A percentile compares a stretch with the other conserved stretches of the same genome.
These are phyloP conservation scores for Curvularia hawaiiensis DNA, from an alignment of 2,329 filamentous ascomycete species.

Conservation along the genomic window DNA sequence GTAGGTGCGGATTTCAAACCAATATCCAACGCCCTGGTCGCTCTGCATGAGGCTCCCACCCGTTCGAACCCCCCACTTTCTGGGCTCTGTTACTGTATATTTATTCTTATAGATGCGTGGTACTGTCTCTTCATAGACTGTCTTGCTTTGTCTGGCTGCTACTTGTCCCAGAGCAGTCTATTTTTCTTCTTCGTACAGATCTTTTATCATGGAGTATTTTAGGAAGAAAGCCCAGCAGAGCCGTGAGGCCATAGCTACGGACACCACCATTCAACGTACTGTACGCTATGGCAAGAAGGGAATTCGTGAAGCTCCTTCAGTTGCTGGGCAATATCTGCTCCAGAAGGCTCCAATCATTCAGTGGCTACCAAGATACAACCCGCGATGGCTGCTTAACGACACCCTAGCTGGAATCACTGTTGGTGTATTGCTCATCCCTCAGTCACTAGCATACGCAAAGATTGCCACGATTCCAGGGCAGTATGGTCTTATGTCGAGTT, in stretches of 20 bases:
- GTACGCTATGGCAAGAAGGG: slow-evolving; percentile 40
- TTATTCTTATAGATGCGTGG: slow-evolving; percentile 2
- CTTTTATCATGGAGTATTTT: slow-evolving; percentile 31
- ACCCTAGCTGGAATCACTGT: slow-evolving; percentile 69
- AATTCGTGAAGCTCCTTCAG: slow-evolving; percentile 55
- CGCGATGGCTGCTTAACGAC: slow-evolving; percentile 66
- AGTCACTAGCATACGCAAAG: slow-evolving; percentile 97
- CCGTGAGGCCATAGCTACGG: slow-evolving; percentile 28
- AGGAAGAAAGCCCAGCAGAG: slow-evolving; percentile 21
- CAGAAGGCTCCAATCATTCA: slow-evolving; percentile 67
- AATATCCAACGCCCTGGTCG: slow-evolving; percentile 7
- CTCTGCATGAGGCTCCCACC: slow-evolving; percentile 6
- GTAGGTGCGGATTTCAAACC: slow-evolving; percentile 22
- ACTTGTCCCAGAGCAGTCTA: not conserved
- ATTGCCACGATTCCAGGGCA: slow-evolving; percentile 84
- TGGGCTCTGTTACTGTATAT: slow-evolving; percentile 10
- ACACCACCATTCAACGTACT: slow-evolving; percentile 37
- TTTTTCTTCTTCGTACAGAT: not conserved
- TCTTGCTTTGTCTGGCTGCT: not conserved
- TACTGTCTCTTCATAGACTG: not conserved
- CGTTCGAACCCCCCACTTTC: slow-evolving; percentile 4
- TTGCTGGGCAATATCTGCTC: slow-evolving; percentile 60
- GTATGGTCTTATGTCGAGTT: slow-evolving; percentile 89
- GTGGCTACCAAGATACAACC: slow-evolving; percentile 67
- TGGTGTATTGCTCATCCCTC: slow-evolving; percentile 82